Evolutionary conservation across 225 moss, liverwort and hornwort species (phyloP).

Genomic region (Takakia lepidozioides): DNA sequence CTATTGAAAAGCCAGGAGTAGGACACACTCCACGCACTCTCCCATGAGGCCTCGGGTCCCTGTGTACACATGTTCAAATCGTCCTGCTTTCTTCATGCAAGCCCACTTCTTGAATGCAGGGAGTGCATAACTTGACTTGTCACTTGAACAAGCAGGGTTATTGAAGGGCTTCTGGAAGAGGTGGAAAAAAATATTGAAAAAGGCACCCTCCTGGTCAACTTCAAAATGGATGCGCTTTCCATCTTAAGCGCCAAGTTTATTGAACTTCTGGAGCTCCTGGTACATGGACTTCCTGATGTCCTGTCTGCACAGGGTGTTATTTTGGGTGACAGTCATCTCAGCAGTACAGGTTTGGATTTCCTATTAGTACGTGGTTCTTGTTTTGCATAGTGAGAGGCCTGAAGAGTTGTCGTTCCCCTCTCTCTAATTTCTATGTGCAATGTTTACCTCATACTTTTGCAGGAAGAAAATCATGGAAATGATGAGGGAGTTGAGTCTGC

Average conservation of each 20-base stretch:
- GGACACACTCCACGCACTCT: too few species aligned
- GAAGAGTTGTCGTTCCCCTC: too few species aligned
- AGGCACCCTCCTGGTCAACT: slow-evolving; percentile 68
- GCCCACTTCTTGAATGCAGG: neutral
- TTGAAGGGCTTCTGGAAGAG: slow-evolving; percentile 71
- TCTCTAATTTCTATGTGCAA: too few species aligned
- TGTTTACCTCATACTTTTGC: neutral
- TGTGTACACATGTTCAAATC: too few species aligned
- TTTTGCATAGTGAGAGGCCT: too few species aligned
- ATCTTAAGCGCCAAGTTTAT: slow-evolving; percentile 70
- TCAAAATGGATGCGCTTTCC: slow-evolving; percentile 72
- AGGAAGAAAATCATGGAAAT: slow-evolving; percentile 33
- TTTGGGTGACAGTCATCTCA: too few species aligned
- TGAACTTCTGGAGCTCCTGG: slow-evolving; percentile 81
- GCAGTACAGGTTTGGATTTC: too few species aligned
- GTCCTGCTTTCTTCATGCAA: neutral
- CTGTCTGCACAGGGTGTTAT: too few species aligned
- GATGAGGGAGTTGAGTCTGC: slow-evolving; percentile 51
- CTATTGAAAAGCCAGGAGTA: too few species aligned
- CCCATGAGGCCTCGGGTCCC: too few species aligned
- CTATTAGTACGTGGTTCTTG: too few species aligned
- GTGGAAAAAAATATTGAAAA: slow-evolving; percentile 65
- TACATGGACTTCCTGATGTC: slow-evolving; percentile 30
- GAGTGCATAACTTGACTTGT: too few species aligned
- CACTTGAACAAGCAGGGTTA: slow-evolving; percentile 72